A percentile compares a stretch with the other conserved stretches of the same genome.
phyloP scores from a whole-genome alignment of 2,329 filamentous ascomycete genomes.

The Clonostachys byssicola region DNA sequence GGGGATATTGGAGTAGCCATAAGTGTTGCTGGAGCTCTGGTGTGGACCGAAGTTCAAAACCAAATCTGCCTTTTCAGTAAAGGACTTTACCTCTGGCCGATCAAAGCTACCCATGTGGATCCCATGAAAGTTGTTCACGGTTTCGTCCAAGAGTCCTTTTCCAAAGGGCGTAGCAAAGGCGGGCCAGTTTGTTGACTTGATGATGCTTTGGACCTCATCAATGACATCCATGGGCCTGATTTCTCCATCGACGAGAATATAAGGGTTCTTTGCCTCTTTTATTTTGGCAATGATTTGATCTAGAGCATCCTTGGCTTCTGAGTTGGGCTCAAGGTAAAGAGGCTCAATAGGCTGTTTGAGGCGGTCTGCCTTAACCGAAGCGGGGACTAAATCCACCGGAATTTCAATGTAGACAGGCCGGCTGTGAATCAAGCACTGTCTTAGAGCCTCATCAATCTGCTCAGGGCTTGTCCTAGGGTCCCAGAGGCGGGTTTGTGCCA shows the following conservation, averaged over 20 bases:
- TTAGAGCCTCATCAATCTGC: slow-evolving; percentile 74
- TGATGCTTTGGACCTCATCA: slow-evolving; percentile 67
- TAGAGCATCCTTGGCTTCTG: slow-evolving; percentile 72
- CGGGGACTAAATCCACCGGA: slow-evolving; percentile 76
- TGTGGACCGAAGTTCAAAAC: slow-evolving; percentile 40
- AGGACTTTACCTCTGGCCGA: no score
- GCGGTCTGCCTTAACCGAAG: slow-evolving; percentile 70
- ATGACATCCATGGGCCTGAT: slow-evolving; percentile 73
- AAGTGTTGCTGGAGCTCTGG: slow-evolving; percentile 40
- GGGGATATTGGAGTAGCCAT: slow-evolving; percentile 27
- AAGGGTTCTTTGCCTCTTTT: slow-evolving; percentile 66
- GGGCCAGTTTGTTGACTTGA: slow-evolving; percentile 70
- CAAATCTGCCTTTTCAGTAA: slow-evolving; percentile 35
- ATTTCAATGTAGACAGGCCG: slow-evolving; percentile 81
- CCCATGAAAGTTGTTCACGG: slow-evolving; percentile 69
- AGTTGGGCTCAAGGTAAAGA: slow-evolving; percentile 58
- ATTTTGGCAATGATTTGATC: slow-evolving; percentile 74
- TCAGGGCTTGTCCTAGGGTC: slow-evolving; percentile 65
- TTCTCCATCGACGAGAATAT: slow-evolving; percentile 80
- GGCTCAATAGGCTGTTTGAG: slow-evolving; percentile 68
- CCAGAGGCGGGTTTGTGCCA: slow-evolving; percentile 65
- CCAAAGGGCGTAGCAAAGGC: slow-evolving; percentile 90
- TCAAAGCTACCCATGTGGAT: slow-evolving; percentile 80
- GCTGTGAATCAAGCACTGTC: slow-evolving; percentile 68
- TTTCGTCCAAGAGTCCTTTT: slow-evolving; percentile 78